Evolutionary conservation across 805 yeast genomes (phyloP), one percentile per base, ranked within the genome.

Genomic region (Wickerhamiella australiensis): DNA sequence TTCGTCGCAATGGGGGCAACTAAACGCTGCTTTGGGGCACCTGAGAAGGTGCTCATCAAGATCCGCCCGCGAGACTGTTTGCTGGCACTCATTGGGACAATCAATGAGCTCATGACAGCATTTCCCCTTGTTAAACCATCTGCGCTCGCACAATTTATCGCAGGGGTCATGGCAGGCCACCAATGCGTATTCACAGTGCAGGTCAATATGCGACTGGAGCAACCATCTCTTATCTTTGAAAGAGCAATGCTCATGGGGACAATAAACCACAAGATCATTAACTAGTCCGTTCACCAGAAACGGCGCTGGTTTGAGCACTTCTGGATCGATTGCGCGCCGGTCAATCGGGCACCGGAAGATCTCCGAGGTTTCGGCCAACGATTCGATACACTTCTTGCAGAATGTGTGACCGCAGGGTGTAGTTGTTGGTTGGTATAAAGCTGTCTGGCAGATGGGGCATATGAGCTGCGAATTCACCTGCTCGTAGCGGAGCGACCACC

Each of bases 341-440:
- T 80, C 85, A 26, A 80, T 65, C 0, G 86, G 86, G 61, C 86
- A 80, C 43, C 60, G 54, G 7, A 52, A 46, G 38, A 33, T 17
- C 20, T 26, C 46, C 26, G 43, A 13, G 35, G 43, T 48, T 27
- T 47, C 50, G 21, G 56, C 47, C 35, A 55, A n/a, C 29, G 49
- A 46, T 22, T 37, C 43, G 43, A 46, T 37, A 35, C 47, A 43
- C 49, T 5, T 55, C 53, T 15, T 57, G 61, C 87, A 80, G 56
- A 80, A 80, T 0, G 82, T 77, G 58, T 80, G 86, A 1, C 83
- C 82, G 63, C 87, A 80, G 1, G 69, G 61, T 1, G 86, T 81
- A 5, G 80, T 74, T 53, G 72, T 66, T 0, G 87, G 86, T 31
- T 69, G 69, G 6, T 77, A 68, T 53, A 80, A 75, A 4, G 83